These are phyloP conservation scores for Fusarium annulatum DNA, from an alignment of 2,329 filamentous ascomycete genomes.

Conservation along the genomic window DNA sequence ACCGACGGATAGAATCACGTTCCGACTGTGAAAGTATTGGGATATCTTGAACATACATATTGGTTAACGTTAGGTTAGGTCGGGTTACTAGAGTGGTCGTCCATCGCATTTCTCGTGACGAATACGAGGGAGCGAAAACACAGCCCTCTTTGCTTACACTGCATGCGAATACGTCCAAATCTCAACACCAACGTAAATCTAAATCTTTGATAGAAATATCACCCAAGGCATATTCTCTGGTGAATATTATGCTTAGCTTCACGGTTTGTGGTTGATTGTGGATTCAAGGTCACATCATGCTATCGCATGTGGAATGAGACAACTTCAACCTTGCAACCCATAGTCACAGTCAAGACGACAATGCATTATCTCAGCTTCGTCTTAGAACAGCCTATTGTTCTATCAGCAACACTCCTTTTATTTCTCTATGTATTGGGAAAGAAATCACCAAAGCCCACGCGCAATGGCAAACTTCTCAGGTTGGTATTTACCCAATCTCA, in stretches of 20 bases:
- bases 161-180: neutral
- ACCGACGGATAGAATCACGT: conserved; percentile 10
- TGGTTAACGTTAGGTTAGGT: neutral
- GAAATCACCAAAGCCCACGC: conserved; percentile 25
- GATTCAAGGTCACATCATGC: conserved; percentile 28
- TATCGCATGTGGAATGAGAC: neutral
- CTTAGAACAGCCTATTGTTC: neutral
- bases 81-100: neutral
- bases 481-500: neutral
- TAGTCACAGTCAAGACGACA: neutral
- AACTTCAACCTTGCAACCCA: conserved; percentile 15
- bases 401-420: neutral
- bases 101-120: neutral
- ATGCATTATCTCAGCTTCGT: conserved; percentile 35
- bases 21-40: neutral
- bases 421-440: conserved; percentile 7
- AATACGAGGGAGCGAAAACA: conserved; percentile 19
- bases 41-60: neutral
- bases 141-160: neutral
- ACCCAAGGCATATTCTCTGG: neutral
- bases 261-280: neutral
- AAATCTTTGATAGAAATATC: neutral
- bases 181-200: neutral
- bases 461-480: conserved; percentile 35
- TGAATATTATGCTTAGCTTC: neutral